Percentiles rank a stretch among this genome's conserved stretches.
These are phyloP conservation scores for Penicillium sp. DNA, from an alignment of 2,329 filamentous ascomycete species.

Conservation along the genomic window DNA sequence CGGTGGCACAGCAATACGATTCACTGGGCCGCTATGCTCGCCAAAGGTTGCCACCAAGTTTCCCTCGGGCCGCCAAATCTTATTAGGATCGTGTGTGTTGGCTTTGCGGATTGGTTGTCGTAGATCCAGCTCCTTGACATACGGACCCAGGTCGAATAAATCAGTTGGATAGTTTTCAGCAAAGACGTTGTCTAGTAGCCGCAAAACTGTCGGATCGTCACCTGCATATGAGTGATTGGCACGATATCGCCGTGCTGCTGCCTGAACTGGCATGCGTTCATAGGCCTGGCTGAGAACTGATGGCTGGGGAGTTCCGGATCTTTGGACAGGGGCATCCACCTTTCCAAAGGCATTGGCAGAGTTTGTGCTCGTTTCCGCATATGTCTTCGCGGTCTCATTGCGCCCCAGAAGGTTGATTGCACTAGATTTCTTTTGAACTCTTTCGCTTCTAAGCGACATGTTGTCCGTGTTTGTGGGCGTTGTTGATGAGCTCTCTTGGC, in stretches of 20 bases:
- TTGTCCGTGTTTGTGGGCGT: conserved; percentile 32
- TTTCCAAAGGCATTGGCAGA: conserved; percentile 66
- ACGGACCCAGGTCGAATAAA: conserved; percentile 70
- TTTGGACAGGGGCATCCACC: conserved; percentile 56
- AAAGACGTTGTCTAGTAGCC: conserved; percentile 80
- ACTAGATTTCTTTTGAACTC: conserved; percentile 49
- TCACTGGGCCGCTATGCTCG: conserved; percentile 82
- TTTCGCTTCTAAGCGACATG: conserved; percentile 28
- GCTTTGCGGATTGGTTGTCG: conserved; percentile 56
- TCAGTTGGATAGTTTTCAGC: conserved; percentile 63
- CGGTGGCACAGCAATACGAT: conserved; percentile 76
- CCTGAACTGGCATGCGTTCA: conserved; percentile 27
- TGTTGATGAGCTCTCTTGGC: conserved; percentile 32
- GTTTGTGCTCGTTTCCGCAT: conserved; percentile 65
- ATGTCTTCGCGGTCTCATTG: conserved; percentile 59
- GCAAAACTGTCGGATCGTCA: conserved; percentile 64
- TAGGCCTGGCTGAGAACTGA: conserved; percentile 40
- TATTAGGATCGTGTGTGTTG: conserved; percentile 55
- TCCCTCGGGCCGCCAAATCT: conserved; percentile 80
- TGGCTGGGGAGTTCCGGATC: conserved; percentile 32
- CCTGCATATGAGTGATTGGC: conserved; percentile 82
- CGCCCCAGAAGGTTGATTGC: conserved; percentile 62
- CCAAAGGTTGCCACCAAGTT: conserved; percentile 83
- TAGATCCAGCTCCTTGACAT: conserved; percentile 67
- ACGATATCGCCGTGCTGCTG: conserved; percentile 50